These are phyloP conservation scores for Hibiscus syriacus DNA, from an alignment of 345 rosid genomes.

Conservation along the genomic window DNA sequence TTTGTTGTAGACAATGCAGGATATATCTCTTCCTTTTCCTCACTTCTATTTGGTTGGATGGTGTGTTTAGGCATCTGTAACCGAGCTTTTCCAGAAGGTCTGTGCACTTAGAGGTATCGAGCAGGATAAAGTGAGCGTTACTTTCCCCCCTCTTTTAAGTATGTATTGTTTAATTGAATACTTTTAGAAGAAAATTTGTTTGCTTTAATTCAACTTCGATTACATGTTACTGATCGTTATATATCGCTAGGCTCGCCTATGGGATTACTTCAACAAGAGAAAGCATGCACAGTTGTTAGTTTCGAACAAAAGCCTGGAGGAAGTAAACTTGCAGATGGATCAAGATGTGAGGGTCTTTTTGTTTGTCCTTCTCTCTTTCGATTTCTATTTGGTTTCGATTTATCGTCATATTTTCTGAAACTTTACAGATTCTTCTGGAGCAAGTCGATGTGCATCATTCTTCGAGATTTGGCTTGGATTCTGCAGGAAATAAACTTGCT, in stretches of 20 bases:
- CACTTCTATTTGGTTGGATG: slow-evolving; percentile 10
- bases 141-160: neutral
- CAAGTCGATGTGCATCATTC: slow-evolving; percentile 32
- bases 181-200: neutral
- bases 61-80: slow-evolving; percentile 52
- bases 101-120: slow-evolving; percentile 50
- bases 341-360: slow-evolving; percentile 52
- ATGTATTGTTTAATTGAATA: neutral
- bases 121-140: slow-evolving; percentile 46
- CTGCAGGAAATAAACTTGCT: slow-evolving; percentile 62
- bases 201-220: neutral
- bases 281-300: slow-evolving; percentile 33
- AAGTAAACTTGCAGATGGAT: slow-evolving; percentile 61
- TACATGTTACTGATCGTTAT: neutral
- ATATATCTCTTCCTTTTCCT: slow-evolving; percentile 2
- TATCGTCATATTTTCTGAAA: slow-evolving; percentile 7
- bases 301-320: slow-evolving; percentile 51
- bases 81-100: slow-evolving; percentile 59
- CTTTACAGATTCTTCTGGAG: slow-evolving; percentile 74
- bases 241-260: slow-evolving; percentile 39
- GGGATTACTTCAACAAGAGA: slow-evolving; percentile 59
- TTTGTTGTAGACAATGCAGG: neutral
- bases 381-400: neutral
- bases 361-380: neutral
- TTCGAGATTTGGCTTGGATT: slow-evolving; percentile 42